These are phyloP conservation scores for Boletus insuetus DNA, from an alignment of 768 basidiomycete species.

Conservation along the genomic window DNA sequence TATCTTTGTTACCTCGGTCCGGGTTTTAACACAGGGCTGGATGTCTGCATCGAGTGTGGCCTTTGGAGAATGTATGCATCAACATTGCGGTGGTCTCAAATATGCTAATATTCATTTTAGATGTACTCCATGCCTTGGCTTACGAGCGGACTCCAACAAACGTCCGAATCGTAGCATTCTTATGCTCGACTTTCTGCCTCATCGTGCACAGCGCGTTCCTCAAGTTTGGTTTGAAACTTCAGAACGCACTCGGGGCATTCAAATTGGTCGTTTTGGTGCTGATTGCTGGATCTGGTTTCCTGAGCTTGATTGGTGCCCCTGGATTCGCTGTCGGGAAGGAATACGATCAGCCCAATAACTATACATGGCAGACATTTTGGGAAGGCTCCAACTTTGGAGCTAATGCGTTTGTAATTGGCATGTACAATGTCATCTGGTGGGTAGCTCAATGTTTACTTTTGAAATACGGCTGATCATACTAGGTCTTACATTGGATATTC, in stretches of 20 bases:
- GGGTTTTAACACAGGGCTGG: conserved; percentile 43
- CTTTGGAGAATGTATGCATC: conserved; percentile 64
- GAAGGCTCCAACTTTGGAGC: conserved; percentile 52
- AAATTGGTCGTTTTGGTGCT: conserved; percentile 56
- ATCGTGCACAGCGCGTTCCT: conserved; percentile 54
- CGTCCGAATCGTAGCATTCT: conserved; percentile 52
- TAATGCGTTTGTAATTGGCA: conserved; percentile 60
- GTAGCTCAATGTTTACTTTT: neutral
- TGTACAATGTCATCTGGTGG: conserved; percentile 73
- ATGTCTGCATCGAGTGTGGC: conserved; percentile 59
- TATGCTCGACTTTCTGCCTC: conserved; percentile 55
- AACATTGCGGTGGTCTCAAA: neutral
- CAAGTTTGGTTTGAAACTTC: conserved; percentile 56
- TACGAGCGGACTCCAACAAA: conserved; percentile 43
- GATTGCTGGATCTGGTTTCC: conserved; percentile 53
- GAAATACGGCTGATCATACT: neutral
- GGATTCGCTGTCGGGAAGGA: conserved; percentile 50
- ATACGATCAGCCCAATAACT: conserved; percentile 55
- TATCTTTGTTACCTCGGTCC: neutral
- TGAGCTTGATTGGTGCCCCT: conserved; percentile 46
- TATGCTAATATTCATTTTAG: conserved; percentile 31
- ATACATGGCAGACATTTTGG: conserved; percentile 61
- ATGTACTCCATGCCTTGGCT: conserved; percentile 54
- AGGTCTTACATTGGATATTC: conserved; percentile 76
- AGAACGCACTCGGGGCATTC: conserved; percentile 60